phyloP scores from a whole-genome alignment of 2,329 filamentous ascomycete genomes.

The Pseudocercospora eumusae region DNA sequence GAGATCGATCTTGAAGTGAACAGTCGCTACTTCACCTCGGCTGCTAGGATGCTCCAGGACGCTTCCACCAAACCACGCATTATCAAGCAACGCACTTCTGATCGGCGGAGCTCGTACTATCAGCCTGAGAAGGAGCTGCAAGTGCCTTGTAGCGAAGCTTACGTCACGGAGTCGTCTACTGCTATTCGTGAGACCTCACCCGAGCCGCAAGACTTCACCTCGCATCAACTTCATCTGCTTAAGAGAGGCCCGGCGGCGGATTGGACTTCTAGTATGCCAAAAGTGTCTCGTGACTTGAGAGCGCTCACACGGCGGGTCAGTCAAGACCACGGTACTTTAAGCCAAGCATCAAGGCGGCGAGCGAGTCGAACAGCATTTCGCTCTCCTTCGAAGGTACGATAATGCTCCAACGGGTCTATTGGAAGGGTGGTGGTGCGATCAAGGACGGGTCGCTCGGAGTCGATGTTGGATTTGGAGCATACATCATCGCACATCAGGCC shows the following conservation, averaged over 20 bases:
- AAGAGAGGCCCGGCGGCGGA: slow-evolving; percentile 16
- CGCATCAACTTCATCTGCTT: slow-evolving; percentile 23
- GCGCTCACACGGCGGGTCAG: slow-evolving; percentile 34
- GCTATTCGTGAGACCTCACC: slow-evolving; percentile 13
- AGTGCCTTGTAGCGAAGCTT: slow-evolving; percentile 29
- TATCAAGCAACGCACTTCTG: slow-evolving; percentile 23
- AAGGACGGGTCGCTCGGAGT: background rate
- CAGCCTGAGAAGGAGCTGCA: slow-evolving; percentile 22
- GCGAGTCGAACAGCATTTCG: slow-evolving; percentile 31
- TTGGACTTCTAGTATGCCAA: slow-evolving; percentile 25
- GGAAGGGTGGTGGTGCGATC: background rate
- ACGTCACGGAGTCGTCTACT: slow-evolving; percentile 32
- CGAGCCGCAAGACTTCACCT: slow-evolving; percentile 21
- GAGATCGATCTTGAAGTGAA: slow-evolving; percentile 25
- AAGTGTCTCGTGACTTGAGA: slow-evolving; percentile 26
- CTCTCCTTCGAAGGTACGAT: slow-evolving; percentile 29
- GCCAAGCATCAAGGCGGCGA: slow-evolving; percentile 32
- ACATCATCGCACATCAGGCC: background rate
- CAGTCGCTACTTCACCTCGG: slow-evolving; percentile 32
- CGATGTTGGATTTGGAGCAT: background rate
- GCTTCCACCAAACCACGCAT: slow-evolving; percentile 14
- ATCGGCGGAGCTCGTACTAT: slow-evolving; percentile 21
- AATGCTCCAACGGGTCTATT: background rate
- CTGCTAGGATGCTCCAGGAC: slow-evolving; percentile 21
- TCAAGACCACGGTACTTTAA: slow-evolving; percentile 33